Percentiles rank a stretch among this genome's conserved stretches.
phyloP scores from a whole-genome alignment of 345 rosid genomes.

The Hibiscus trionum region DNA sequence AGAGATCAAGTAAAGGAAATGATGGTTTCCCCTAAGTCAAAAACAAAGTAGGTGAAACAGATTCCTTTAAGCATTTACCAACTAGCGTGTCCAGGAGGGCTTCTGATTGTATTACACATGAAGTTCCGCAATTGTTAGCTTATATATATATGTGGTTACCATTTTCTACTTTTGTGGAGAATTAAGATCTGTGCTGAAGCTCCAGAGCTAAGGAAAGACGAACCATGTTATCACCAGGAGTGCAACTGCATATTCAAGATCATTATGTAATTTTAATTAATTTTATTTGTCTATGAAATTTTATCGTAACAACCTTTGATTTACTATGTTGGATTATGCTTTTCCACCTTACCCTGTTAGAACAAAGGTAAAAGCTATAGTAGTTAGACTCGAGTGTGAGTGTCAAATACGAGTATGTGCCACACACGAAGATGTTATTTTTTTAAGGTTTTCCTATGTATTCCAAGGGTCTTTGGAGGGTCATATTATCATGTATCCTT shows the following conservation, averaged over 20 bases:
- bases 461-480: background rate
- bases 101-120: background rate
- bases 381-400: background rate
- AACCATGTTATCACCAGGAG: slow-evolving; percentile 14
- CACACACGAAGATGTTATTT: background rate
- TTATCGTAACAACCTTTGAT: background rate
- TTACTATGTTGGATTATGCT: background rate
- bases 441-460: background rate
- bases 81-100: background rate
- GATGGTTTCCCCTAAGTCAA: background rate
- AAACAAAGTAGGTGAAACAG: background rate
- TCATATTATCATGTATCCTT: background rate
- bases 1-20: background rate
- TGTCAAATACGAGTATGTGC: background rate
- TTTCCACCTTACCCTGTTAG: background rate
- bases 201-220: background rate
- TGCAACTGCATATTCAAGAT: slow-evolving; percentile 18
- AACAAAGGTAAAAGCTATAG: background rate
- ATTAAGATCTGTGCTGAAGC: background rate
- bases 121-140: background rate
- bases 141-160: background rate
- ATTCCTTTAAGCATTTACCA: slow-evolving; percentile 1
- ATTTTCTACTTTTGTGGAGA: background rate
- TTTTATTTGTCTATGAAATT: background rate
- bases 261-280: slow-evolving; percentile 8